phyloP scores from a whole-genome alignment of 1,284 basidiomycete genomes.

The Trichosporon inkin region DNA sequence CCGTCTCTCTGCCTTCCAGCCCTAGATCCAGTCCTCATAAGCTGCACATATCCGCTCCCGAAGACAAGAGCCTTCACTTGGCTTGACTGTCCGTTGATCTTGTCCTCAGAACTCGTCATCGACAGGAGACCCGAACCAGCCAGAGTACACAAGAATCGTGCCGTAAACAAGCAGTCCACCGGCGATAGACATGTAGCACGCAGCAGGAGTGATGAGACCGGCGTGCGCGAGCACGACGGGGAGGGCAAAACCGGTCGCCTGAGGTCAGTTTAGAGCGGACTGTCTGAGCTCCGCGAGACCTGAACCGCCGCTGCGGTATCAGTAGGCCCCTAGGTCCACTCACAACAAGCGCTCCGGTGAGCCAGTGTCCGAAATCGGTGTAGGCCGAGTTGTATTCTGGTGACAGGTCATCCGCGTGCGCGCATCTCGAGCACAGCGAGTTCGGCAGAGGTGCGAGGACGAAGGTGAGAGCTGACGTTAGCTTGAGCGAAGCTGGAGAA shows the following conservation, averaged over 20 bases:
- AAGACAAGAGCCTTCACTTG: not conserved
- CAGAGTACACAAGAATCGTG: constrained; percentile 82
- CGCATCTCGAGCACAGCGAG: constrained; percentile 60
- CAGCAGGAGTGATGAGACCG: constrained; percentile 75
- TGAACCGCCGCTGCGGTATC: no score
- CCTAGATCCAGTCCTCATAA: not conserved
- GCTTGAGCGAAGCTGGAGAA: not conserved
- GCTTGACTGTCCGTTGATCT: no score
- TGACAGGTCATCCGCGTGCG: constrained; percentile 55
- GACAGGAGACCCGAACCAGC: constrained; percentile 59
- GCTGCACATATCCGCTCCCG: not conserved
- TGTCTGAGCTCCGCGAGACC: no score
- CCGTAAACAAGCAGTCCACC: constrained; percentile 94
- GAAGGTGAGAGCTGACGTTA: constrained; percentile 75
- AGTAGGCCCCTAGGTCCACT: constrained; percentile 18
- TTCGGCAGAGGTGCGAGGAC: constrained; percentile 95
- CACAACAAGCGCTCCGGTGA: constrained; percentile 83
- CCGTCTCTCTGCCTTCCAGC: no score
- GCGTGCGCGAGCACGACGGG: constrained; percentile 91
- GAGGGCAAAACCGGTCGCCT: constrained; percentile 77
- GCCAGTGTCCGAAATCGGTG: constrained; percentile 91
- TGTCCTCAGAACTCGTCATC: constrained; percentile 37
- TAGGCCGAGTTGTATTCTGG: constrained; percentile 59
- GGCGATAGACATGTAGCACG: constrained; percentile 88
- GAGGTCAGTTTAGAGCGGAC: constrained; percentile 3